Percentiles rank a stretch among this genome's conserved stretches.
Evolutionary conservation across 371 early-diverging fungal genomes (phyloP).

Genomic region (Mucor piriformis): DNA sequence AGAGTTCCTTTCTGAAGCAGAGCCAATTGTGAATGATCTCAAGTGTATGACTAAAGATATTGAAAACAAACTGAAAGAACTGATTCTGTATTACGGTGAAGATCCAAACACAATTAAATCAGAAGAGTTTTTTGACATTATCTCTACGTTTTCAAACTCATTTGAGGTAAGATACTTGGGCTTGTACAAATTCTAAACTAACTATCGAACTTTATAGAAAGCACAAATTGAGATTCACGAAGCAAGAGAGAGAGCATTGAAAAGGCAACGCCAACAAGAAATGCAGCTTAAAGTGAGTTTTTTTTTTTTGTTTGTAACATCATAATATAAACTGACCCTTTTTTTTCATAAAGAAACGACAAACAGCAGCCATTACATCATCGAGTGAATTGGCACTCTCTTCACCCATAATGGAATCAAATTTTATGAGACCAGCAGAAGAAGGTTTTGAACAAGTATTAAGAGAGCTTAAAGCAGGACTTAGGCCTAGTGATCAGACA

Average conservation of each 20-base stretch:
- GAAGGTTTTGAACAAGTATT: conserved; percentile 43
- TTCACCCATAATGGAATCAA: neutral
- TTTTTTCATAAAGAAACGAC: conserved; percentile 14
- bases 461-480: conserved; percentile 40
- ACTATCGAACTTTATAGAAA: conserved; percentile 9
- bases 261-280: conserved; percentile 25
- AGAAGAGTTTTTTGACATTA: conserved; percentile 85
- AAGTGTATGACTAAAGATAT: conserved; percentile 40
- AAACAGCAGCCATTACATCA: conserved; percentile 1
- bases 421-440: conserved; percentile 13
- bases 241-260: conserved; percentile 33
- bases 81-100: conserved; percentile 81
- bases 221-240: conserved; percentile 33
- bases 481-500: conserved; percentile 32
- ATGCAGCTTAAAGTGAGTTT: conserved; percentile 20
- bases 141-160: conserved; percentile 41
- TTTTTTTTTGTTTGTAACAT: neutral
- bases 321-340: conserved; percentile 1
- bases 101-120: conserved; percentile 75
- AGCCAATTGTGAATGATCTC: conserved; percentile 41
- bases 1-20: conserved; percentile 46
- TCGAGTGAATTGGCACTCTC: neutral
- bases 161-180: conserved; percentile 37
- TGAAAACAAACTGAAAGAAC: conserved; percentile 63
- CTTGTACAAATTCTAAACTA: too few relatives aligned